These are phyloP conservation scores for Perilla frutescens DNA, from an alignment of 257 asterid genomes.

Conservation along the genomic window DNA sequence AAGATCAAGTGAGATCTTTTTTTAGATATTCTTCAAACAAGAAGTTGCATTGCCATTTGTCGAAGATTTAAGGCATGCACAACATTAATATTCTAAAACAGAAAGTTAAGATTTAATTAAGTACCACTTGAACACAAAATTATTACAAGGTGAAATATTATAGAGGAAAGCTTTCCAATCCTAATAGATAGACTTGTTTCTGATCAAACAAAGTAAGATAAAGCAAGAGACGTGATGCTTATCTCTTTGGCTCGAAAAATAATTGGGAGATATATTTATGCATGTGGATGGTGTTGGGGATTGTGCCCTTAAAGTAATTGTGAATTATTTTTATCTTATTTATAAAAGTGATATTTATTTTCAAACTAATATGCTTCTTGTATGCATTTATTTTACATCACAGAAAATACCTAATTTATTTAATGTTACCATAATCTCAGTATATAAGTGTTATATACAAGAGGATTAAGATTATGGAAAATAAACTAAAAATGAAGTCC, in stretches of 20 bases:
- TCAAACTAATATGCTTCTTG: too few species aligned
- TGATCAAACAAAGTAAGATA: slow-evolving; percentile 18
- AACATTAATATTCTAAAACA: neutral
- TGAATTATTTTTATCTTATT: too few species aligned
- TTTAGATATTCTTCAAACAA: neutral
- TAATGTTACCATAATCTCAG: too few species aligned
- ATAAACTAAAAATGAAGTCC: too few species aligned
- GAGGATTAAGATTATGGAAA: too few species aligned
- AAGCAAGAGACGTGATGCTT: neutral
- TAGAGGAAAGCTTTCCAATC: neutral
- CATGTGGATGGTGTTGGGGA: too few species aligned
- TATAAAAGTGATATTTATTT: too few species aligned
- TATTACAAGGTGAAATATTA: neutral
- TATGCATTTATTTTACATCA: too few species aligned
- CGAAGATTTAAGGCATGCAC: neutral
- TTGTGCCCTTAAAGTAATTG: too few species aligned
- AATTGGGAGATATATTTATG: neutral
- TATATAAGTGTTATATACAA: too few species aligned
- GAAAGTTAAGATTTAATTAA: neutral
- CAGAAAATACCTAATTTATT: too few species aligned
- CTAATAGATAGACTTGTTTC: neutral
- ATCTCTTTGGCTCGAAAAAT: slow-evolving; percentile 17
- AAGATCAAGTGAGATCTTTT: too few species aligned
- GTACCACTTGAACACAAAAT: neutral
- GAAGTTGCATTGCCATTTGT: neutral